Base-by-base conservation (phyloP, 2,329 filamentous ascomycete genomes). In the Fusarium euwallaceae region DNA sequence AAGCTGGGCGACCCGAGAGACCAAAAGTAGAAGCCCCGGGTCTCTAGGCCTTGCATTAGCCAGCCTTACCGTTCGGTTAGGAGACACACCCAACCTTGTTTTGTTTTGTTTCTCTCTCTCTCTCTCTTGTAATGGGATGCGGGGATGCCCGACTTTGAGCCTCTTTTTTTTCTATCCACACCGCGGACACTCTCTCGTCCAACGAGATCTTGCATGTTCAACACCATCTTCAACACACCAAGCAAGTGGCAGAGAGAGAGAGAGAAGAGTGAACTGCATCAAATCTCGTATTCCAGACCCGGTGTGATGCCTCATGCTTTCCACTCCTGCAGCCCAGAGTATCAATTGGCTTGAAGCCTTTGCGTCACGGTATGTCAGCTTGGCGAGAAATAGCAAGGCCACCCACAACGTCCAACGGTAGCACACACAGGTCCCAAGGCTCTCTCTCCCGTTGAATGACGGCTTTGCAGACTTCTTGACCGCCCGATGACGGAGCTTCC, bases 231-330 rank as follows among this genome's bases (percentile, higher is more conserved):
- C n/a, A 32, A 17, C 43, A 64, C 17, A 56, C 32, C 22, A 22
- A 34, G 51, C 29, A 56, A 32, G 51, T 8, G 5, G 12, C 29
- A 24, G 24, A 24, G 4, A 24, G 24, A 24, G 24, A 62, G 29
- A 61, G 27, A 16, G 32, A 39, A 37, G 29, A 61, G 27, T 16
- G 48, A 36, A 65, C 37, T 71, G 70, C 70, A 72, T 61, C 43
- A 68, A 69, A 73, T 65, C 69, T 74, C 72, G 72, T 74, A 74
- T 74, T 74, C 65, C 43, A 59, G 55, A 37, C 64, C 59, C 58
- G 62, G 72, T 74, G 72, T 71, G 70, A 68, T 74, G 60, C 66
- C 66, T 51, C 58, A 73, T 58, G 56, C 34, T 66, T 29, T 55
- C 59, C 61, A 66, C 51, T 45, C 66, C 48, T 63, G 70, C 63